Base-by-base conservation (phyloP, 1,284 basidiomycete species). In the Mrakiaceae sp. region DNA sequence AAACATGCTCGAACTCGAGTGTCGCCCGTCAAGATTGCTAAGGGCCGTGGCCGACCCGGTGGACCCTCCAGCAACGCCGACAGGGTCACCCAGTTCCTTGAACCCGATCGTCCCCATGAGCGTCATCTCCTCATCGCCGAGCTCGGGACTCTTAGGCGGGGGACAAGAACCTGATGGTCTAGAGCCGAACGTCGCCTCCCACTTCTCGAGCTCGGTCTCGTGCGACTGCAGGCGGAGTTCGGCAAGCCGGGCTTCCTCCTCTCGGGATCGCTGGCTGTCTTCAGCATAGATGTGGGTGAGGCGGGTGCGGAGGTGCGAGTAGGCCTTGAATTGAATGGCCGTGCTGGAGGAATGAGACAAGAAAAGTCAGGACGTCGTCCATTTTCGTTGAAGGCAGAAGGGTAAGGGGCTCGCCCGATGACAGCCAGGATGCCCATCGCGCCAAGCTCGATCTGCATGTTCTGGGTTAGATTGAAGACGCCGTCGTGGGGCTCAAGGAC, bases 361-460 rank as follows among this genome's bases (percentile, higher is more conserved):
- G 10, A 3, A 14, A 3, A 7, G 39, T 52, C 52, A 39, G 40
- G 9, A 9, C 10, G 55, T n/a, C 48, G n/a, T 5, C 27, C 11
- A n/a, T 16, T 2, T 48, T 5, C 2, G 39, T 16, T 43, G 27
- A 51, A 12, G 5, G 4, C 16, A 40, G 40, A 12, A 40, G 16
- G 46, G 12, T 4, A 14, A 1, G 4, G 16, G 5, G 39, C 74
- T 67, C 70, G 78, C 72, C 69, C 60, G 43, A 78, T 75, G 50
- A 94, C 79, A 5, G 89, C 82, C 16, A 89, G 81, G 2, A 91
- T 85, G 61, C 79, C 87, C 66, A 89, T 83, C 67, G 96, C 83
- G 53, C 92, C 93, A 43, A 98, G 82, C 74, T 97, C 92, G 70
- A 97, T 92, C 74, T 90, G 82, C 88, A 95, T 96, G 7, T 86